Conservation (phyloP, 1,284 basidiomycete genomes). For the Peniophora sp. region DNA sequence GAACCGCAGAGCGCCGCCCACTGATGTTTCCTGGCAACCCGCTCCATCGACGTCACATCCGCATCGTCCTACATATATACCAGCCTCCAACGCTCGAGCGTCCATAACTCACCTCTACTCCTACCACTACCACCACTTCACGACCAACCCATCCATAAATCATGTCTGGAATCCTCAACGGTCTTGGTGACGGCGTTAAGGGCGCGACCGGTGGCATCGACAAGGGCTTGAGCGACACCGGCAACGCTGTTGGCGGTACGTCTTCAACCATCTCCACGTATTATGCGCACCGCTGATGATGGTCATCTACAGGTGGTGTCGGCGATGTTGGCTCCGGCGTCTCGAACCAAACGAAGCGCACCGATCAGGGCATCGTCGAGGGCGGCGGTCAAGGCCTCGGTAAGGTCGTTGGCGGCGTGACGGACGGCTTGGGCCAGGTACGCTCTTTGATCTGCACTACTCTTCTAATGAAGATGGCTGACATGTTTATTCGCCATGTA, state of each 20-base stretch:
- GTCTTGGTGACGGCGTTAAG: not conserved
- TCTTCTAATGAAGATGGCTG: too few relatives aligned
- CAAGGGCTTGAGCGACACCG: not conserved
- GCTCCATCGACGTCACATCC: too few relatives aligned
- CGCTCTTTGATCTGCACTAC: too few relatives aligned
- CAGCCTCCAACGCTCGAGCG: too few relatives aligned
- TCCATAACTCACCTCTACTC: too few relatives aligned
- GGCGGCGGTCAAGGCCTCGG: not conserved
- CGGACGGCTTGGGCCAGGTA: not conserved
- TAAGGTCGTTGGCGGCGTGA: not conserved
- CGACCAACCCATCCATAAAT: not conserved
- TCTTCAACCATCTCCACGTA: too few relatives aligned
- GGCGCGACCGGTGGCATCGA: not conserved
- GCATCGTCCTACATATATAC: too few relatives aligned
- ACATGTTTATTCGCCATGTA: not conserved
- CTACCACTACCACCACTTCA: too few relatives aligned
- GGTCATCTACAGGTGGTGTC: not conserved
- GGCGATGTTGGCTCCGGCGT: not conserved
- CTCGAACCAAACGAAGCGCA: not conserved
- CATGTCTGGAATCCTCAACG: not conserved
- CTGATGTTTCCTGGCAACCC: too few relatives aligned
- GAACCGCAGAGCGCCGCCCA: too few relatives aligned
- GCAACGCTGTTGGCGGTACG: not conserved
- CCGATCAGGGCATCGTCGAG: not conserved
- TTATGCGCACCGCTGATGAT: not conserved